Evolutionary conservation across 1,139 yeast genomes (phyloP).

Genomic region (Nakaseomyces sp.): DNA sequence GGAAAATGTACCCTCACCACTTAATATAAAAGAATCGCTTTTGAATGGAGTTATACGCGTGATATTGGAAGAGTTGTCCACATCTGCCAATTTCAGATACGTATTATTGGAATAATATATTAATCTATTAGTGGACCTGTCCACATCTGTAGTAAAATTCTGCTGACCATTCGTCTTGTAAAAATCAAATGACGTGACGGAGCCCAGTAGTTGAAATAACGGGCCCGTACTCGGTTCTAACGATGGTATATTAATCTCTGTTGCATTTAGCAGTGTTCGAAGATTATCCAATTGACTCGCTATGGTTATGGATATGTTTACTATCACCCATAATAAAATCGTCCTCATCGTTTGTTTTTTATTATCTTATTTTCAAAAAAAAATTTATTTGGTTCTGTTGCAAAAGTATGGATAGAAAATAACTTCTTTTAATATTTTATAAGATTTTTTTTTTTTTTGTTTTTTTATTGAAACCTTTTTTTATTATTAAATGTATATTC

Average conservation of each 20-base stretch:
- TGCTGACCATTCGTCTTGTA: conserved; percentile 49
- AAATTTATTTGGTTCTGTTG: too few species aligned
- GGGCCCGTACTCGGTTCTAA: conserved; percentile 31
- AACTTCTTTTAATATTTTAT: too few species aligned
- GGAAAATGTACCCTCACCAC: conserved; percentile 37
- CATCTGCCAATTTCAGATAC: conserved; percentile 19
- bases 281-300: conserved; percentile 16
- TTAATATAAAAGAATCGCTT: conserved; percentile 34
- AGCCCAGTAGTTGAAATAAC: conserved; percentile 55
- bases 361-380: neutral
- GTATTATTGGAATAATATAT: conserved; percentile 27
- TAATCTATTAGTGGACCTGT: conserved; percentile 17
- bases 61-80: conserved; percentile 22
- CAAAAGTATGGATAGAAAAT: too few species aligned
- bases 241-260: conserved; percentile 10
- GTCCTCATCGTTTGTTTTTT: neutral
- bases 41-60: conserved; percentile 27
- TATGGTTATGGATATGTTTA: neutral
- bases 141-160: conserved; percentile 30
- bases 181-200: conserved; percentile 51
- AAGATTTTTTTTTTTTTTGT: too few species aligned
- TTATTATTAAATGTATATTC: too few species aligned
- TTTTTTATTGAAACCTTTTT: too few species aligned
- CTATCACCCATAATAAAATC: neutral
- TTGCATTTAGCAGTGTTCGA: conserved; percentile 11